Base-by-base conservation (phyloP, 306 rosid species). In the Quillaja saponaria region DNA sequence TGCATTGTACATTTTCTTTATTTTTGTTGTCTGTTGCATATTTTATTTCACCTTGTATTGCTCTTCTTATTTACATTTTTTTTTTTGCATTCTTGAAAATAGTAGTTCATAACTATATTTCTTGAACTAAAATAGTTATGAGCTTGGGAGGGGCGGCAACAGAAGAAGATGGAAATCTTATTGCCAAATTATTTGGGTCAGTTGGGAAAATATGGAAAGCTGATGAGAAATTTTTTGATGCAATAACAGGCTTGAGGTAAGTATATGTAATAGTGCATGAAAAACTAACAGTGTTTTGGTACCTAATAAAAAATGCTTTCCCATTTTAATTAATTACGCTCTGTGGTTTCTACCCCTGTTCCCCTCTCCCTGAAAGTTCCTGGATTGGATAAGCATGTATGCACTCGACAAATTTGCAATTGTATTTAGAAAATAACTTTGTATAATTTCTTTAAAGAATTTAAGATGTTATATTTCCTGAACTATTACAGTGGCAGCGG, bases 191-290 rank as follows among this genome's bases (percentile, higher is more conserved):
- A 78, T 90, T 94, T 83, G 95, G 95, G 60, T 80, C 99, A 58
- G 69, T 94, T 60, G 97, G 99, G 25, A 94, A 90, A 79, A 74
- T 77, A 63, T 87, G 95, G 91, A 85, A 78, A 82, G 88, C 90
- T 34, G 91, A 94, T 59, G 99, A 94, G 61, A 94, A 90, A 58
- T 80, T 46, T 31, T 90, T 94, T 73, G 99, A 94, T 75, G 99
- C 88, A 65, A 53, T 89, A 74, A 94, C 97, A 66, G 99, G 96
- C 58, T 73, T 94, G 61, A 90, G 99, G 96, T 89, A 81, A 64
- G 81, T 39, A 13, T 55, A 51, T 66, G 34, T 15, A 10, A 45
- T 13, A 19, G 6, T 47, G n/a, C 11, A 10, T 7, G 40, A 34
- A 7, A 52, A 14, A 49, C 61, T 11, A 31, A 11, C 66, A 25